Evolutionary conservation across 2,329 filamentous ascomycete species (phyloP).

Genomic region (Gyromitra esculenta): DNA sequence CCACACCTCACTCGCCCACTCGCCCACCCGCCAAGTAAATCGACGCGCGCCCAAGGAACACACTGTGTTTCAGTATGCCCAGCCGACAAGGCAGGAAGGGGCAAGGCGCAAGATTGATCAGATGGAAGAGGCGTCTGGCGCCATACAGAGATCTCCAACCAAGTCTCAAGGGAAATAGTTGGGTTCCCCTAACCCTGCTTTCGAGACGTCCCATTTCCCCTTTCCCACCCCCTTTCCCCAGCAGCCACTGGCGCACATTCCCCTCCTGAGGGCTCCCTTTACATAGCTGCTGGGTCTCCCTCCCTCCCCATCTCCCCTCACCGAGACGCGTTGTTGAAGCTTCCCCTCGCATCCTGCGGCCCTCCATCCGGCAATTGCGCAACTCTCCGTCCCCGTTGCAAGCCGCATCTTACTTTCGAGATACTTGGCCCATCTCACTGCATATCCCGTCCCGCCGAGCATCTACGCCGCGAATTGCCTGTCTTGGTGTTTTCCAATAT

Average conservation of each 20-base stretch:
- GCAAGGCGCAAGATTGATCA: slow-evolving; percentile 23
- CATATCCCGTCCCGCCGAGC: slow-evolving; percentile 2
- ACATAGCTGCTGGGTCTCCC: slow-evolving; percentile 28
- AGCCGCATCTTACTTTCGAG: not conserved
- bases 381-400: slow-evolving; percentile 32
- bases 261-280: not conserved
- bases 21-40: no score
- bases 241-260: not conserved
- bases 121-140: slow-evolving; percentile 23
- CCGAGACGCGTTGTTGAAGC: slow-evolving; percentile 26
- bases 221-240: slow-evolving; percentile 1
- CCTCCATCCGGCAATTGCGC: slow-evolving; percentile 39
- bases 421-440: not conserved
- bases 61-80: slow-evolving; percentile 22
- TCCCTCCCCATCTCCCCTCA: not conserved
- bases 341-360: slow-evolving; percentile 24
- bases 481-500: slow-evolving; percentile 18
- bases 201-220: slow-evolving; percentile 15
- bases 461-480: not conserved
- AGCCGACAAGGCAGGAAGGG: not conserved
- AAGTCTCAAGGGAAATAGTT: not conserved
- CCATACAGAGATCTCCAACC: slow-evolving; percentile 23
- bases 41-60: slow-evolving; percentile 1
- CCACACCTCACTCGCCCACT: not conserved
- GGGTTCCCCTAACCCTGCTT: slow-evolving; percentile 23